Conservation (phyloP, 2,329 filamentous ascomycete species). For the Hypoxylon sp. region DNA sequence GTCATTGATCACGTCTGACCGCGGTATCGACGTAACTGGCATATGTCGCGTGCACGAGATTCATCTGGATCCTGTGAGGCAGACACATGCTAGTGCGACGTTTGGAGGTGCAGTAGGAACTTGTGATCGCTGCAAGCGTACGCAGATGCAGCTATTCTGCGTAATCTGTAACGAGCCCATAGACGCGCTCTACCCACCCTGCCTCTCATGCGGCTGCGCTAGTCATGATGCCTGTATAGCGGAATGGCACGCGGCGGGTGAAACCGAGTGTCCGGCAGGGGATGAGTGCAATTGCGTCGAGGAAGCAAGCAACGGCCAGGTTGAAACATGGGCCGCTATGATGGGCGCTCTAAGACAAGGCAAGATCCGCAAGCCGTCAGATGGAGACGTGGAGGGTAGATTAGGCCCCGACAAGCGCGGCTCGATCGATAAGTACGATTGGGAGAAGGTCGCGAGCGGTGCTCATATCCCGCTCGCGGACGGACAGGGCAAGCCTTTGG, state of each 20-base stretch:
- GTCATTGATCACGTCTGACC: slow-evolving; percentile 65
- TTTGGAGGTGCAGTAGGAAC: slow-evolving; percentile 59
- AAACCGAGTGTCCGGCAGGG: slow-evolving; percentile 72
- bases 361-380: slow-evolving; percentile 51
- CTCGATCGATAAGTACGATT: slow-evolving; percentile 56
- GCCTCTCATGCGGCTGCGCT: slow-evolving; percentile 74
- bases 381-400: slow-evolving; percentile 37
- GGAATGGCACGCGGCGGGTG: slow-evolving; percentile 71
- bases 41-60: slow-evolving; percentile 75
- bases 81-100: slow-evolving; percentile 62
- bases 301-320: slow-evolving; percentile 69
- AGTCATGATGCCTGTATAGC: slow-evolving; percentile 72
- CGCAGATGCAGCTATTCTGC: slow-evolving; percentile 72
- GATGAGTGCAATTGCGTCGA: slow-evolving; percentile 75
- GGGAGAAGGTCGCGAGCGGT: slow-evolving; percentile 56
- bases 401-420: slow-evolving; percentile 38
- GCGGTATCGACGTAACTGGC: slow-evolving; percentile 74
- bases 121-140: slow-evolving; percentile 66
- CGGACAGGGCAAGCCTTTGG: slow-evolving; percentile 51
- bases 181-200: slow-evolving; percentile 72
- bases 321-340: slow-evolving; percentile 74
- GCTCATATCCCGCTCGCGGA: slow-evolving; percentile 50
- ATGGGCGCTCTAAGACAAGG: slow-evolving; percentile 61
- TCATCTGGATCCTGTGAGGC: slow-evolving; percentile 73
- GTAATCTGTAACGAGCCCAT: slow-evolving; percentile 75